Base-by-base conservation (phyloP, 352 stramenopile genomes). In the Phytophthora constricta region DNA sequence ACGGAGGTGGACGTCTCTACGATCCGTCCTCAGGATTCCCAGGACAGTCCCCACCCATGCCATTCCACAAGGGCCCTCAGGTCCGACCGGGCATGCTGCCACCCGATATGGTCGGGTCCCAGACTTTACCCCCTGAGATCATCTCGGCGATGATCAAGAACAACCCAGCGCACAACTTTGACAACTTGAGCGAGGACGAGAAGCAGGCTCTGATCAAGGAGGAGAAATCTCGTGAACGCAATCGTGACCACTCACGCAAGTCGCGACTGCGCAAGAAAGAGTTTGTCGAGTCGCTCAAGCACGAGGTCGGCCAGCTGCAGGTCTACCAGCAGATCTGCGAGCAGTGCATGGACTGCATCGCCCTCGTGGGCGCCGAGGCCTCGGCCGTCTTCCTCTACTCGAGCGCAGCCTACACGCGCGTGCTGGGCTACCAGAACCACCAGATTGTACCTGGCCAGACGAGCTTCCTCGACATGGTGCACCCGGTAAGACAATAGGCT, bases 231-330 rank as follows among this genome's bases (percentile, higher is more conserved):
- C 81, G 93, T 16, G 92, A 98, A 69, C 86, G 95, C 46, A 98
- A 98, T 77, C 87, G 94, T 39, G 94, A 98, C 69, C 95, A 98
- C 78, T 97, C 95, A 51, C 90, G 95, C 75, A 98, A 98, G 78
- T 98, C 93, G 52, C 87, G 95, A 11, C 74, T 97, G 54, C 87
- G 95, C 47, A 98, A 98, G 70, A 98, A 98, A 73, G 92, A 95
- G 46, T 98, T 97, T 58, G 83, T 98, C 27, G 94, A 98, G 70
- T 94, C 87, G 58, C 83, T 99, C 34, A 98, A 98, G 76, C 77
- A 88, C 53, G 84, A 95, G 47, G 85, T 93, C 26, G 74, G 86
- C 60, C 85, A 95, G 64, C 69, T 93, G 43, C 83, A 93, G 65
- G 88, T 95, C 58, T 95, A 93, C 68, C 85, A 93, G 73, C 80